Evolutionary conservation across 768 basidiomycete species (phyloP).

Genomic region (Boletus speciosus): DNA sequence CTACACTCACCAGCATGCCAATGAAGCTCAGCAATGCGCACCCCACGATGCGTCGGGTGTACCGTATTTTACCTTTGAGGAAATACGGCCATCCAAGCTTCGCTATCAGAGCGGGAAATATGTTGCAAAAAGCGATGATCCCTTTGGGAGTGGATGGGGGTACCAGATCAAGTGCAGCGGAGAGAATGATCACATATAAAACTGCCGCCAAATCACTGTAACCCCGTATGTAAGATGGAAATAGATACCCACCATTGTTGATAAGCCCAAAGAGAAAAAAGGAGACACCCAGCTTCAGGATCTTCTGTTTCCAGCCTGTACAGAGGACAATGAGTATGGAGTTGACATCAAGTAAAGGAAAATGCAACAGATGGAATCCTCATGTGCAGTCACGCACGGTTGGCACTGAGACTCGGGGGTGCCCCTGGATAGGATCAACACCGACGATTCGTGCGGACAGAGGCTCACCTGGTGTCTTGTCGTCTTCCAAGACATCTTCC

Average conservation of each 20-base stretch:
- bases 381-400: constrained; percentile 4
- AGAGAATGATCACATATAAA: constrained; percentile 93
- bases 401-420: constrained; percentile 7
- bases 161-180: constrained; percentile 92
- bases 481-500: constrained; percentile 15
- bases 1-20: constrained; percentile 79
- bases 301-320: constrained; percentile 24
- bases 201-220: constrained; percentile 42
- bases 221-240: too few relatives aligned
- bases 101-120: constrained; percentile 79
- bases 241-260: constrained; percentile 67
- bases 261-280: constrained; percentile 93
- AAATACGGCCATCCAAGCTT: constrained; percentile 94
- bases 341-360: constrained; percentile 1
- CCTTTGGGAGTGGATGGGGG: constrained; percentile 91
- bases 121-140: constrained; percentile 93
- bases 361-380: constrained; percentile 22
- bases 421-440: constrained; percentile 29
- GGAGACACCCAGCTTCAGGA: constrained; percentile 47
- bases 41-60: constrained; percentile 65
- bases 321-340: constrained; percentile 13
- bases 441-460: constrained; percentile 7
- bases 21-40: constrained; percentile 72
- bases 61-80: constrained; percentile 81
- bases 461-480: constrained; percentile 24